A percentile compares a stretch with the other conserved stretches of the same genome.
Conservation (phyloP, 176 grass and related monocot species). For the Ensete glaucum region DNA sequence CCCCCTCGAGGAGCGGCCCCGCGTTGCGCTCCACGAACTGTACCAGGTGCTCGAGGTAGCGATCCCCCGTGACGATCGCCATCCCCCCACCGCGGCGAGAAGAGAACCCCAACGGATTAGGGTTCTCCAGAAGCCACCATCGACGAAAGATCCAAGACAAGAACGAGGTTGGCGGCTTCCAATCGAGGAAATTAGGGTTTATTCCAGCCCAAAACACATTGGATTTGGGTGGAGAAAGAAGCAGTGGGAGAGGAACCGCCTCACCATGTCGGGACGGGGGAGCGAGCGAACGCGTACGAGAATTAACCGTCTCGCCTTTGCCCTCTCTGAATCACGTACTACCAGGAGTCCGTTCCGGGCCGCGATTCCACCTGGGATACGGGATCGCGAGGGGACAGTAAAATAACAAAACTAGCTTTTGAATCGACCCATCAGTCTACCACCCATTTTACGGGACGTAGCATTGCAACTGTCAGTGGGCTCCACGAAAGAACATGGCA, state of each 20-base stretch:
- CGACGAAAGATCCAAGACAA: background rate
- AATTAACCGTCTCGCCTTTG: too few species aligned
- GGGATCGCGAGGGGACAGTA: too few species aligned
- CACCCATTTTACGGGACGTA: too few species aligned
- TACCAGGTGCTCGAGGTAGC: slow-evolving; percentile 72
- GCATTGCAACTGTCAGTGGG: too few species aligned
- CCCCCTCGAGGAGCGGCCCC: slow-evolving; percentile 65
- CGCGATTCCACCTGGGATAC: too few species aligned
- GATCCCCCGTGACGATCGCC: slow-evolving; percentile 64
- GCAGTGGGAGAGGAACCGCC: background rate
- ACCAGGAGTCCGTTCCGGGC: too few species aligned
- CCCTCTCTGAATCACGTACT: too few species aligned
- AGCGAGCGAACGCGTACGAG: too few species aligned
- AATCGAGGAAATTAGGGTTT: background rate
- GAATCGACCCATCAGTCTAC: too few species aligned
- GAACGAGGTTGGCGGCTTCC: background rate
- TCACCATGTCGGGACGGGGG: background rate
- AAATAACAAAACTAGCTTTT: too few species aligned
- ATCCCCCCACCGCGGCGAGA: background rate
- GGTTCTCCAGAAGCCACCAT: slow-evolving; percentile 18
- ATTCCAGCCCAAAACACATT: background rate
- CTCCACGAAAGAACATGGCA: too few species aligned
- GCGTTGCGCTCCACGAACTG: slow-evolving; percentile 52
- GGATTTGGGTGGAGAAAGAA: background rate
- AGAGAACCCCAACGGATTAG: slow-evolving; percentile 21